Conservation (phyloP, 257 asterid genomes). For the Solanum rostratum region DNA sequence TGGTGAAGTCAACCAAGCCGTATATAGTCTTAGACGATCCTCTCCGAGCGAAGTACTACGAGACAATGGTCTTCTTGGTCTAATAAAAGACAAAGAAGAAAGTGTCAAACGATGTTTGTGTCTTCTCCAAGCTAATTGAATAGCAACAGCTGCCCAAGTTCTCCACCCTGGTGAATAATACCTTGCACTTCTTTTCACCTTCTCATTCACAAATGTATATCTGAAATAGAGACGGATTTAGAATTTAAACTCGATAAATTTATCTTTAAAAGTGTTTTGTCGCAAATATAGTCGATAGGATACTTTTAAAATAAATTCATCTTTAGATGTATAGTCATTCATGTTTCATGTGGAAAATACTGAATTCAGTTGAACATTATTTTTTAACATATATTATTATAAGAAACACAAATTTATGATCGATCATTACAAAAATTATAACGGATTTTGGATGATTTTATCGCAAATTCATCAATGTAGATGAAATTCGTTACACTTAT, state of each 20-base stretch:
- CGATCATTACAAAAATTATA: not conserved
- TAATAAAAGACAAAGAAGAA: conserved; percentile 65
- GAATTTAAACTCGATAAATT: not conserved
- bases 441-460: not conserved
- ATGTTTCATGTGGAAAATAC: not conserved
- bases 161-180: conserved; percentile 34
- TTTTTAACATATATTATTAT: not conserved
- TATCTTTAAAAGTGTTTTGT: not conserved
- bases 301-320: not conserved
- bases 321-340: too few species aligned
- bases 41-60: conserved; percentile 76
- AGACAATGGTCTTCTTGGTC: conserved; percentile 83
- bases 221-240: not conserved
- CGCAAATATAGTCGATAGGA: not conserved
- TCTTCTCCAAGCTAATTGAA: conserved; percentile 27
- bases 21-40: conserved; percentile 68
- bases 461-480: not conserved
- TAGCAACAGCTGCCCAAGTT: conserved; percentile 31
- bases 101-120: conserved; percentile 52
- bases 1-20: conserved; percentile 79
- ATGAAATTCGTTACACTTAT: not conserved
- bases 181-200: conserved; percentile 16
- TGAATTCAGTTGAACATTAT: not conserved
- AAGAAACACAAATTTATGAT: not conserved
- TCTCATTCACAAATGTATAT: conserved; percentile 16